Base-by-base conservation (phyloP, 148 eudicot species). In the Rhododendron ovatum region DNA sequence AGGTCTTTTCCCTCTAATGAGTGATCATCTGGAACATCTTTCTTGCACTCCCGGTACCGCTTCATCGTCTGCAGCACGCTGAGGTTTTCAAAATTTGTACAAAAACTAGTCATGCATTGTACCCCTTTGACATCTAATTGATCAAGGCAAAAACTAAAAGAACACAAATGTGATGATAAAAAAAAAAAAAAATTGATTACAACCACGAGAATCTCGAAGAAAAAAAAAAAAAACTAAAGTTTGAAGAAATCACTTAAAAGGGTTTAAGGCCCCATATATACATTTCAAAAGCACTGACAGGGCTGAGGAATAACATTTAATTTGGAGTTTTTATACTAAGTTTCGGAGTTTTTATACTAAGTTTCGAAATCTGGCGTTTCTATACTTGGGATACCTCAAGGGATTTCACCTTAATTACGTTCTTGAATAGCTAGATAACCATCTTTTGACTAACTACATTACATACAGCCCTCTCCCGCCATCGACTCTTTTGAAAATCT, bases 51-150 rank as follows among this genome's bases (percentile, higher is more conserved):
- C 86, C 88, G 88, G 86, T 95, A 94, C 10, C 98, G 95, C 83
- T 90, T 90, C 39, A 96, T 91, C 3, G 90, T 95, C 82, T 93
- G 93, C 86, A 86, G 93, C 96, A 91, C 89, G 91, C 98, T 96
- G 94, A 41, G 50, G 65, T 69, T 51, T 75, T 84, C 78, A 61
- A 84, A 81, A 74, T 12, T 41, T 20, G 47, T 15, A 39, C n/a
- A 20, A 78, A 10, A 43, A 12, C 30, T 28, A 22, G 80, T 78
- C 76, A 65, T 26, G 30, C 13, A 26, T n/a, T 65, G 33, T 65
- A 28, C 20, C 41, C n/a, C 6, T 39, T 47, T 47, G 1, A 37
- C 45, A 15, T 7, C 24, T 17, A 37, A 84, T 69, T 69, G 35
- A 67, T 30, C 30, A 30, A 67, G 5, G 26, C 1, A 24, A 22